Evolutionary conservation across 768 basidiomycete genomes (phyloP).

Genomic region (Tulasnella sp.): DNA sequence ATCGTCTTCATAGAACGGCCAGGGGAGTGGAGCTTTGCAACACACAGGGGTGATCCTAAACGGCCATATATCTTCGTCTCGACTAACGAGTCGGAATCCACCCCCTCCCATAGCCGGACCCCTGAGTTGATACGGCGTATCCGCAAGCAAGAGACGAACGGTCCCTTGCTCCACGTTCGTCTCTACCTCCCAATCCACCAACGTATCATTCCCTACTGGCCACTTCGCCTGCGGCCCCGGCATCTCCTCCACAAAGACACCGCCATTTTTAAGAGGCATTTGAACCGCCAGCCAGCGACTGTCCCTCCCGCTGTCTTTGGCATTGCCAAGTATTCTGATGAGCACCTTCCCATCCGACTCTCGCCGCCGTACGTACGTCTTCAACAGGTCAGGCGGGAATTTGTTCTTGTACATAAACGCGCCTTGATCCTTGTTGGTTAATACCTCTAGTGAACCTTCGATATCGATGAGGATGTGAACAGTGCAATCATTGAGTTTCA

Average conservation of each 20-base stretch:
- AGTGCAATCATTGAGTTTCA: constrained; percentile 25
- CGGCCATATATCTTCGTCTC: constrained; percentile 19
- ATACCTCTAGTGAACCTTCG: constrained; percentile 23
- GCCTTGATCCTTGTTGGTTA: constrained; percentile 22
- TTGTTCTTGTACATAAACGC: constrained; percentile 3
- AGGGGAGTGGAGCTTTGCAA: constrained; percentile 25
- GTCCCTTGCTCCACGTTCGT: constrained; percentile 17
- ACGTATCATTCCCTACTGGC: too few relatives aligned
- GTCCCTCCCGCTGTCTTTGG: background rate
- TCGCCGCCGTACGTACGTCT: constrained; percentile 15
- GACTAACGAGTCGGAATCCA: constrained; percentile 8
- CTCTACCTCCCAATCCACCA: constrained; percentile 25
- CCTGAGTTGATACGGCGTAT: constrained; percentile 21
- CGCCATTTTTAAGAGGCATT: background rate
- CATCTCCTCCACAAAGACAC: too few relatives aligned
- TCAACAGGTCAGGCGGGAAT: constrained; percentile 20
- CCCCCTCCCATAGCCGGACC: constrained; percentile 19
- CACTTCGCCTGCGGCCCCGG: too few relatives aligned
- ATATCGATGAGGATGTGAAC: constrained; percentile 26
- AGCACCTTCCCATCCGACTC: constrained; percentile 8
- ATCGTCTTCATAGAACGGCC: constrained; percentile 28
- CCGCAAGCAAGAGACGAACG: constrained; percentile 24
- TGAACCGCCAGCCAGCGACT: constrained; percentile 10
- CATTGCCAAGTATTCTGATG: constrained; percentile 16
- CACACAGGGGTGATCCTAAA: constrained; percentile 27